These are phyloP conservation scores for Starmerella bombi DNA, from an alignment of 805 yeast species.

Conservation along the genomic window DNA sequence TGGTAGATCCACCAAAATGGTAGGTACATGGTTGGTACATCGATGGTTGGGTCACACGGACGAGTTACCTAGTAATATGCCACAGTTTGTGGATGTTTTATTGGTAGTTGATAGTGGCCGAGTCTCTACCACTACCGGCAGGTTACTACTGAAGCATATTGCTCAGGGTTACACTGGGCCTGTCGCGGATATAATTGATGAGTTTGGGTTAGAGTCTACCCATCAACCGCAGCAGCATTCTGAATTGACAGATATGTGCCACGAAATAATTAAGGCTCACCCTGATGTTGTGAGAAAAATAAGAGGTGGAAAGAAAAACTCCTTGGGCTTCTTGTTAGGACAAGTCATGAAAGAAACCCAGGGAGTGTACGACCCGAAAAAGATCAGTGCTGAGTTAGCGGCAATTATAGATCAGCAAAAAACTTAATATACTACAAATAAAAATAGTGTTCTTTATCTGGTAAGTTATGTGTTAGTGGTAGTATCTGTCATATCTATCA, in stretches of 20 bases:
- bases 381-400: conserved; percentile 24
- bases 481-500: no score
- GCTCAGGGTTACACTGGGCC: conserved; percentile 15
- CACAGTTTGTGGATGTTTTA: conserved; percentile 43
- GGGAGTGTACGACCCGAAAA: conserved; percentile 36
- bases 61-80: conserved; percentile 33
- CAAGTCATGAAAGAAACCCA: conserved; percentile 68
- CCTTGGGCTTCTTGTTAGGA: conserved; percentile 71
- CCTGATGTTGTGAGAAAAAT: conserved; percentile 46
- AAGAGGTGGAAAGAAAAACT: conserved; percentile 44
- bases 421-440: neutral
- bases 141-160: conserved; percentile 48
- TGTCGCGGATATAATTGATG: conserved; percentile 38
- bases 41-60: conserved; percentile 60
- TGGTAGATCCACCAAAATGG: conserved; percentile 27
- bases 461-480: neutral
- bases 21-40: conserved; percentile 72
- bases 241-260: conserved; percentile 35
- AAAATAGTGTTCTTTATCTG: neutral
- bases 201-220: conserved; percentile 30
- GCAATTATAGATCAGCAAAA: no score
- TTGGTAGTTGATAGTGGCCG: conserved; percentile 33
- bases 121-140: conserved; percentile 58
- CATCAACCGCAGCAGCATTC: conserved; percentile 22
- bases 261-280: conserved; percentile 34